Evolutionary conservation across 345 rosid species (phyloP).

Genomic region (Reutealis trisperma): DNA sequence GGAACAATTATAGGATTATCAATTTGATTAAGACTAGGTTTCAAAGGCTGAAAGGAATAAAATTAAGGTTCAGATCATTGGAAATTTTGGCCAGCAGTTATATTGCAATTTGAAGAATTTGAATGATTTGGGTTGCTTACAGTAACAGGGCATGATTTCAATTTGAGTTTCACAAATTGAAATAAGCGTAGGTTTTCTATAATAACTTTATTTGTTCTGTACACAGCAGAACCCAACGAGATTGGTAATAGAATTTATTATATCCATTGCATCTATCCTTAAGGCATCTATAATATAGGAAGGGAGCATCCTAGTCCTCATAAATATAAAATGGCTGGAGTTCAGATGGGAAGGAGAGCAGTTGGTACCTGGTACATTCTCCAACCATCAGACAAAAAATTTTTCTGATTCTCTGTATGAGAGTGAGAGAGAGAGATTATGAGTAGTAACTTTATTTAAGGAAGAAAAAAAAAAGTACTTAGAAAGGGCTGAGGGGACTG

Average conservation of each 20-base stretch:
- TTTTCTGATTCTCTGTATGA: slow-evolving; percentile 79
- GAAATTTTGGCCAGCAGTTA: too few relatives aligned
- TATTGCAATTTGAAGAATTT: too few relatives aligned
- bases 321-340: not conserved
- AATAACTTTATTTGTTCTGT: too few relatives aligned
- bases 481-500: not conserved
- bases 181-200: not conserved
- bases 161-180: not conserved
- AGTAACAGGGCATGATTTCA: not conserved
- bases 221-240: not conserved
- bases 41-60: too few relatives aligned
- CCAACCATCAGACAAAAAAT: slow-evolving; percentile 79
- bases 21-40: too few relatives aligned
- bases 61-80: too few relatives aligned
- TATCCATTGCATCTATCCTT: not conserved
- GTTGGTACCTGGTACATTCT: slow-evolving; percentile 71
- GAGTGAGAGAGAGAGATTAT: slow-evolving; percentile 3
- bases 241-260: not conserved
- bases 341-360: not conserved
- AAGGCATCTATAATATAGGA: not conserved
- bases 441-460: not conserved
- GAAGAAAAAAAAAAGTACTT: not conserved
- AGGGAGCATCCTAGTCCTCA: not conserved
- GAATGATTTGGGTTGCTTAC: too few relatives aligned
- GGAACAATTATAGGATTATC: too few relatives aligned